phyloP scores from a whole-genome alignment of 495 filamentous ascomycete species.

The Rhizodiscina lignyota region DNA sequence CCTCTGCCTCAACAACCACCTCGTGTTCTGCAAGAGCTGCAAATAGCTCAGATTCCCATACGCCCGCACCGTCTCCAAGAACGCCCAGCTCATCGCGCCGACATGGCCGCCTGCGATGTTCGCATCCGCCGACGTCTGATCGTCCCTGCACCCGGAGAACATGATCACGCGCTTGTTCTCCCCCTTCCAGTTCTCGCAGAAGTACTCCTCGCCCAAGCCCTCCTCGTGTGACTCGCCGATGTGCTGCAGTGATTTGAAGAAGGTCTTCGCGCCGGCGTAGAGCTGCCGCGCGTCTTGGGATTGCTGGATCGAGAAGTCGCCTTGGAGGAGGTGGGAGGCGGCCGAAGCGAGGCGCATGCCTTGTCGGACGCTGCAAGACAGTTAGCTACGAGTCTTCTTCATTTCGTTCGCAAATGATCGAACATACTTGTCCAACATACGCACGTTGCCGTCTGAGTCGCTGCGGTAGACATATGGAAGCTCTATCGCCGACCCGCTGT shows the following conservation, averaged over 20 bases:
- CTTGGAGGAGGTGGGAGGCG: constrained; percentile 31
- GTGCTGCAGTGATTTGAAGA: constrained; percentile 35
- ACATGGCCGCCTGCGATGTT: constrained; percentile 28
- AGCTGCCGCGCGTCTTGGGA: constrained; percentile 35
- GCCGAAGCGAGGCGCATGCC: constrained; percentile 29
- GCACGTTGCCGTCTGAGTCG: constrained; percentile 36
- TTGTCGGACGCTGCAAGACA: constrained; percentile 34
- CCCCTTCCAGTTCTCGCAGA: constrained; percentile 32
- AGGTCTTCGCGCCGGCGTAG: constrained; percentile 34
- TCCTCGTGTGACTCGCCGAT: constrained; percentile 26
- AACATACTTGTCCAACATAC: constrained; percentile 35
- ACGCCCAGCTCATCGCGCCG: constrained; percentile 44
- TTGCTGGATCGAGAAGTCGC: constrained; percentile 32
- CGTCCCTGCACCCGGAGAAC: constrained; percentile 42
- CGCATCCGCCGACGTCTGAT: constrained; percentile 44
- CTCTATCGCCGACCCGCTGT: constrained; percentile 42
- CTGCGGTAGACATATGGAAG: constrained; percentile 36
- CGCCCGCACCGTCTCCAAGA: constrained; percentile 33
- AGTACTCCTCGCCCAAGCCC: constrained; percentile 33
- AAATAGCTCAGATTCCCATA: constrained; percentile 33
- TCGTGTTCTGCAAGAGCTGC: constrained; percentile 34
- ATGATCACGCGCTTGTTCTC: constrained; percentile 38
- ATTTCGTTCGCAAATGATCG: too few relatives aligned
- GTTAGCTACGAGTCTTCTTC: too few relatives aligned
- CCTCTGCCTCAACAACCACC: constrained; percentile 25